phyloP scores from a whole-genome alignment of 2,329 filamentous ascomycete species.

The Alternaria dauci region DNA sequence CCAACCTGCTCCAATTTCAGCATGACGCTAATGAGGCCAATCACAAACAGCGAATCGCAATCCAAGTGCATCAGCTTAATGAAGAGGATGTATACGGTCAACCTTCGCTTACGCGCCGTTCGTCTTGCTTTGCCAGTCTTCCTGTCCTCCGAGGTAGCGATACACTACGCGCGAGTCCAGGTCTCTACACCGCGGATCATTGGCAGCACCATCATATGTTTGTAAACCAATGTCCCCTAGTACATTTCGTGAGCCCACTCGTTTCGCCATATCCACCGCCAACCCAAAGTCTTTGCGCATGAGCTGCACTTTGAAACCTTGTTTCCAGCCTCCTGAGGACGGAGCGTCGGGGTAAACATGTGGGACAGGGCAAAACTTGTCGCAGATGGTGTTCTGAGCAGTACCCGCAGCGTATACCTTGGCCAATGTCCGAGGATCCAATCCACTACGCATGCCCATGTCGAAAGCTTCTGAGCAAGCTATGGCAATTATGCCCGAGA shows the following conservation, averaged over 20 bases:
- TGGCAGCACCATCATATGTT: constrained; percentile 62
- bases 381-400: constrained; percentile 62
- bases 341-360: constrained; percentile 60
- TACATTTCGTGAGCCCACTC: constrained; percentile 60
- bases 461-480: constrained; percentile 67
- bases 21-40: background rate
- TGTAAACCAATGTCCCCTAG: constrained; percentile 61
- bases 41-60: background rate
- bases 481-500: constrained; percentile 66
- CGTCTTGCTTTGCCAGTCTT: constrained; percentile 56
- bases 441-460: constrained; percentile 66
- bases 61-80: background rate
- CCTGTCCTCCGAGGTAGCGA: constrained; percentile 62
- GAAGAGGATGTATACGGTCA: background rate
- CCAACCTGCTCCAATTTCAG: constrained; percentile 28
- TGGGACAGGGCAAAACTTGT: constrained; percentile 62
- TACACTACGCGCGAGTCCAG: constrained; percentile 67
- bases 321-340: constrained; percentile 59
- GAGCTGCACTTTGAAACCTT: constrained; percentile 66
- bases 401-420: constrained; percentile 62
- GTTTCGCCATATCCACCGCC: constrained; percentile 63
- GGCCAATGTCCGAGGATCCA: constrained; percentile 63
- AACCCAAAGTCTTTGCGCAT: constrained; percentile 68
- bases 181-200: constrained; percentile 61
- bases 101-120: constrained; percentile 21